These are phyloP conservation scores for Alternaria burnsii DNA, from an alignment of 2,329 filamentous ascomycete genomes.

Conservation along the genomic window DNA sequence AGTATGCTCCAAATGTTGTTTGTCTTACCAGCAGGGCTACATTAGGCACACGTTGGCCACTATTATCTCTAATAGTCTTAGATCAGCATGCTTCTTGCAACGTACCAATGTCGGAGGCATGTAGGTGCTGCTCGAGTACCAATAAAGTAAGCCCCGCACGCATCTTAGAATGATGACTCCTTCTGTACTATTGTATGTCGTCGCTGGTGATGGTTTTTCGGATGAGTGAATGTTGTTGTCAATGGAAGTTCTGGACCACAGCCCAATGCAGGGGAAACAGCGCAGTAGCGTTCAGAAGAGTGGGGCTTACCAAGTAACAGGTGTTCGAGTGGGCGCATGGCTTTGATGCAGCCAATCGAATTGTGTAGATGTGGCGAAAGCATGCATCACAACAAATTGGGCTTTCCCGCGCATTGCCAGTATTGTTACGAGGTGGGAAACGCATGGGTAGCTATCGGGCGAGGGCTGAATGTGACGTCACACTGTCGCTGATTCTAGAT, in stretches of 20 bases:
- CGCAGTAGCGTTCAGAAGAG: background rate
- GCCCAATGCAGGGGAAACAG: background rate
- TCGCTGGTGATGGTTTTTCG: background rate
- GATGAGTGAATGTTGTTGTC: background rate
- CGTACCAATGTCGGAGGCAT: background rate
- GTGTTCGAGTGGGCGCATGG: too few species aligned
- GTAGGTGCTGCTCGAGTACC: background rate
- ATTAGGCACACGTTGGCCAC: too few species aligned
- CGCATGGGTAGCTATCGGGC: background rate
- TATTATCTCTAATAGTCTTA: too few species aligned
- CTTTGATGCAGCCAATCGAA: background rate
- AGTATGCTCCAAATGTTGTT: background rate
- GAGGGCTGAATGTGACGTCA: conserved; percentile 10
- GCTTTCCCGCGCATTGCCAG: background rate
- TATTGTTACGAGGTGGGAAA: background rate
- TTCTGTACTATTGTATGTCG: background rate
- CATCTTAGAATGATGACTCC: background rate
- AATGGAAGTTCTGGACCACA: background rate
- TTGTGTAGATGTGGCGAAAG: background rate
- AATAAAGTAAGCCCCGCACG: background rate
- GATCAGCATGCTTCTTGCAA: background rate
- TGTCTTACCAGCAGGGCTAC: background rate
- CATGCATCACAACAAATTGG: background rate
- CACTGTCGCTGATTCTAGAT: background rate
- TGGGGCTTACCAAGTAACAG: background rate